A percentile compares a stretch with the other conserved stretches of the same genome.
phyloP scores from a whole-genome alignment of 169 alveolate genomes.

The Plasmodium blacklocki region DNA sequence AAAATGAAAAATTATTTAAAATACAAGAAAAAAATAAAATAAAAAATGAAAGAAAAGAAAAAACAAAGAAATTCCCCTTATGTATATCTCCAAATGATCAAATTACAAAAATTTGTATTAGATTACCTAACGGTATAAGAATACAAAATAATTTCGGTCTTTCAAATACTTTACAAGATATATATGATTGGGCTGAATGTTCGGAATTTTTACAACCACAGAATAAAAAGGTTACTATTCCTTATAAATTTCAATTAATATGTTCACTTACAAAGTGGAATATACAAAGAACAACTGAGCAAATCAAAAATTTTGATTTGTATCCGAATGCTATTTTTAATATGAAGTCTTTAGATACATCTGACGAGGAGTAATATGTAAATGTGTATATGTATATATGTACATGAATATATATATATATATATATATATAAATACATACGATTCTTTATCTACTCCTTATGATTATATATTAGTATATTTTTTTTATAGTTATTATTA shows the following conservation, averaged over 20 bases:
- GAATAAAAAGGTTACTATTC: conserved; percentile 16
- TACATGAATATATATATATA: neutral
- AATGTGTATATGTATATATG: neutral
- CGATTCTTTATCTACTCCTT: neutral
- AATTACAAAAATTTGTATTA: conserved; percentile 28
- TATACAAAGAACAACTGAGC: neutral
- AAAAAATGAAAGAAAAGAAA: conserved; percentile 25
- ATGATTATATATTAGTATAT: neutral
- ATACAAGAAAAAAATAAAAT: conserved; percentile 15
- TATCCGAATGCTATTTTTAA: conserved; percentile 56
- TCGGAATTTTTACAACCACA: conserved; percentile 4
- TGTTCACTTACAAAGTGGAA: conserved; percentile 40
- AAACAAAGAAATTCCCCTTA: conserved; percentile 29
- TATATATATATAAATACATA: neutral
- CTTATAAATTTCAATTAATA: conserved; percentile 26
- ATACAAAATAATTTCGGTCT: conserved; percentile 30
- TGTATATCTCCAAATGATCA: conserved; percentile 15
- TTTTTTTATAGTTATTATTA: conserved; percentile 3
- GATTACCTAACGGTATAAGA: conserved; percentile 42
- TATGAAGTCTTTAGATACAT: conserved; percentile 41
- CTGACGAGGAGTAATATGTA: conserved; percentile 27
- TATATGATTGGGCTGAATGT: conserved; percentile 71
- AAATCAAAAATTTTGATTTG: conserved; percentile 26
- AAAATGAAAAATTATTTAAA: conserved; percentile 25
- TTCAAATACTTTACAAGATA: conserved; percentile 29